Evolutionary conservation across 1,284 basidiomycete species (phyloP), one percentile per base, ranked within the genome.

Genomic region (Chalciporus sp.): DNA sequence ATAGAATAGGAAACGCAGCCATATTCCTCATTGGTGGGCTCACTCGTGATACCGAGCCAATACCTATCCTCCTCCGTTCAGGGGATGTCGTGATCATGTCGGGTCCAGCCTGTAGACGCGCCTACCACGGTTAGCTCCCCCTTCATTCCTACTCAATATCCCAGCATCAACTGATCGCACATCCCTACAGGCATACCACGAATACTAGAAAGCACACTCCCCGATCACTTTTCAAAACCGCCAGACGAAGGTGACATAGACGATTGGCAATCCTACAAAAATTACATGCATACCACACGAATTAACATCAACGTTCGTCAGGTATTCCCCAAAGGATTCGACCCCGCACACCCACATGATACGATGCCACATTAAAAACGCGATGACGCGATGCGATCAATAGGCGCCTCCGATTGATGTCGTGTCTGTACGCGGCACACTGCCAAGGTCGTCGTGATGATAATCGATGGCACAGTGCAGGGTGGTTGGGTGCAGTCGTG

Each of bases 51-150:
- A 76, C 76, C 1, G 78, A 84, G n/a, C 94, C 94, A 0, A 73
- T 84, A 10, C 84, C 94, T 0, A 84, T 97, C 52, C 76, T 96
- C 12, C 77, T 97, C 1, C 83, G 91, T 19, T 94, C 91, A 0
- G 94, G 94, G 7, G 95, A 97, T 66, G 83, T 90, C 0, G 76
- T 95, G n/a, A 85, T 96, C 63, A 95, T 97, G 93, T 89, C 90
- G 1, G 95, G 94, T 0, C 90, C 90, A 23, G 74, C 76, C 23
- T 91, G 91, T 60, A 79, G 95, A 49, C 77, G 92, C 40, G 89
- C 87, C 26, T 97, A 92, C 67, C 94, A 97, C 62, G 94, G 90
- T 86, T 42, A 47, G 78, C 64, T 19, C 1, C 40, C 42, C 39
- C 51, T 43, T 42, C 19, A 23, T 19, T 54, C 11, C 11, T 23